These are phyloP conservation scores for Colletotrichum eleusines DNA, from an alignment of 2,329 filamentous ascomycete species.

Conservation along the genomic window DNA sequence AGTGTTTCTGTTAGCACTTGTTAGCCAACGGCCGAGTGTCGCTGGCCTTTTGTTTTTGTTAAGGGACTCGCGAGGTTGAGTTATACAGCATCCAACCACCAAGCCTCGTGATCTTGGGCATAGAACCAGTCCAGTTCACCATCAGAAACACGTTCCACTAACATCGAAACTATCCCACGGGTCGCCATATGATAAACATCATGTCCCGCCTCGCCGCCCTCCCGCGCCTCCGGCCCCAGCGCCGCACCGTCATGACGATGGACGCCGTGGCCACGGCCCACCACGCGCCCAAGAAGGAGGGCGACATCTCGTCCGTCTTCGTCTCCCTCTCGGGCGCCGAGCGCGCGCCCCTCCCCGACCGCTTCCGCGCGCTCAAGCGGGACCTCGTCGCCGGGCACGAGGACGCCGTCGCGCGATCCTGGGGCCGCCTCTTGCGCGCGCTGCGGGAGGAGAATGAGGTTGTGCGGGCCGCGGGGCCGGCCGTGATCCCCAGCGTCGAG, in stretches of 20 bases:
- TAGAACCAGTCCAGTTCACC: background rate
- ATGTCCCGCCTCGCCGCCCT: conserved; percentile 16
- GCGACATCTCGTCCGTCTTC: conserved; percentile 73
- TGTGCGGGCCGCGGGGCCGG: conserved; percentile 59
- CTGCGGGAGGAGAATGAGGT: conserved; percentile 61
- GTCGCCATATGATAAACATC: too few species aligned
- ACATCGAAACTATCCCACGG: too few species aligned
- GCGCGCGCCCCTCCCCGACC: conserved; percentile 62
- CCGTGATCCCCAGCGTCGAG: conserved; percentile 65
- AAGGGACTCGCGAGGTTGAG: too few species aligned
- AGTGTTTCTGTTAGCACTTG: background rate
- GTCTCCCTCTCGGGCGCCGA: conserved; percentile 66
- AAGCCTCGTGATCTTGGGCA: background rate
- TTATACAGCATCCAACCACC: background rate
- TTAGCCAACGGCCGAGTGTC: background rate
- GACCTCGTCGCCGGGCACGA: conserved; percentile 64
- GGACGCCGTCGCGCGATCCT: conserved; percentile 59
- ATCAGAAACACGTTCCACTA: too few species aligned
- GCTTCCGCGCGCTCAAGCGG: conserved; percentile 69
- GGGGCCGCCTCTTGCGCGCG: conserved; percentile 60
- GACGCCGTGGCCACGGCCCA: conserved; percentile 5
- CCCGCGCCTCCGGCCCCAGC: background rate
- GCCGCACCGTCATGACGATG: conserved; percentile 33
- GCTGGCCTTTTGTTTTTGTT: background rate
- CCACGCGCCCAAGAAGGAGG: conserved; percentile 61